Base-by-base conservation (phyloP, 2,329 filamentous ascomycete genomes). In the Calycina marina region DNA sequence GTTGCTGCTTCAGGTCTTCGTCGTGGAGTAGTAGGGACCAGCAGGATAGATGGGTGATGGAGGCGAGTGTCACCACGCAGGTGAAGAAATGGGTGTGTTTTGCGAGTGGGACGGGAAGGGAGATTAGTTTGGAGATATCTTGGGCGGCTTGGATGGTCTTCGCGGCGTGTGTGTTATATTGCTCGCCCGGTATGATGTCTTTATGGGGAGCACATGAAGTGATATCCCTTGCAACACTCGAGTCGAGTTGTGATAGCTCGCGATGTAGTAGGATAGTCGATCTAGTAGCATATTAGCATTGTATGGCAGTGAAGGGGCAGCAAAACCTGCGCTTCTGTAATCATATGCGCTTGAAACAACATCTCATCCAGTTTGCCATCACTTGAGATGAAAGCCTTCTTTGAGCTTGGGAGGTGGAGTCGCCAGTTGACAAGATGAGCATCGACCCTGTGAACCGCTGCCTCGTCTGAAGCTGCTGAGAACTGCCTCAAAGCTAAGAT, bases 301-400 rank as follows among this genome's bases (percentile, higher is more conserved):
- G 14, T 4, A 25, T 4, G 18, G 15, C 11, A 8, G 33, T 12
- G 12, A 10, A 14, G 14, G n/a, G n/a, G n/a, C n/a, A n/a, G 18
- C 16, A 14, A 16, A 12, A 30, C 48, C 43, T 45, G 51, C 45
- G 55, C 56, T 33, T 69, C 61, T 32, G 68, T 63, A 46, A 93
- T 81, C 72, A 92, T 88, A 40, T 82, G 77, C 1, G 82, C 85
- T 53, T 92, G 83, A 57, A 93, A 93, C 56, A 93, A 75, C 68
- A 93, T 78, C 56, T 93, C 83, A 51, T 94, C 86, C 8, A 86
- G 63, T 32, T 72, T 67, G 18, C 82, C 77, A 44, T 77, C 71
- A 40, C 69, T 67, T 37, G 72, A 69, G 32, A 92, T 60, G 11
- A 81, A 64, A 39, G 82, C 70, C 34, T 65, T 65, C 56, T 92